Evolutionary conservation across 768 basidiomycete genomes (phyloP).

Genomic region (Cantharellus anzutake): DNA sequence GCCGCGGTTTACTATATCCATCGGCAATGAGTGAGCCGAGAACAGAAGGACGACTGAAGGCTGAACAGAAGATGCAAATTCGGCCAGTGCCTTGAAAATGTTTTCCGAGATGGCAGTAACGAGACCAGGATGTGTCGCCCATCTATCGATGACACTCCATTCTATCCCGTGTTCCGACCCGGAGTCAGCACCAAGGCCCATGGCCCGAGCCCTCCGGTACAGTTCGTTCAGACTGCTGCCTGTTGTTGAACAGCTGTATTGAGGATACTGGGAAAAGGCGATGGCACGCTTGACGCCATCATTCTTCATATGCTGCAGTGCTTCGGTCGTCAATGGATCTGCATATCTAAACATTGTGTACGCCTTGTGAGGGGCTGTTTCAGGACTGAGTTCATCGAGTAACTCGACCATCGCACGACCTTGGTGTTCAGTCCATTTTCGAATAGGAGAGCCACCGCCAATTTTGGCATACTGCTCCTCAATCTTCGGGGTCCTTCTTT

Average conservation of each 20-base stretch:
- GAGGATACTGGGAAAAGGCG: constrained; percentile 96
- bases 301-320: constrained; percentile 61
- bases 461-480: constrained; percentile 89
- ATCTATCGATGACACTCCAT: constrained; percentile 97
- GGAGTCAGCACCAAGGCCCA: constrained; percentile 37
- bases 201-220: constrained; percentile 27
- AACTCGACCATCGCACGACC: constrained; percentile 78
- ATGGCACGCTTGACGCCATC: constrained; percentile 87
- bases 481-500: constrained; percentile 75
- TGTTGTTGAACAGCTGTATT: constrained; percentile 96
- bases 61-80: constrained; percentile 47
- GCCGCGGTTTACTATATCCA: constrained; percentile 97
- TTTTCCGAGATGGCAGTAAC: constrained; percentile 91
- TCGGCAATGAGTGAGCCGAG: constrained; percentile 93
- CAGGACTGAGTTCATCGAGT: constrained; percentile 86
- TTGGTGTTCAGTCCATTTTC: constrained; percentile 73
- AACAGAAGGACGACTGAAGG: constrained; percentile 71
- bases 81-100: constrained; percentile 59
- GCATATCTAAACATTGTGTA: constrained; percentile 94
- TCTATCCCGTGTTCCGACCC: constrained; percentile 28
- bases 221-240: constrained; percentile 95
- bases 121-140: constrained; percentile 91
- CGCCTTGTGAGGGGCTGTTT: constrained; percentile 84
- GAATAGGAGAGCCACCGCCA: constrained; percentile 92
- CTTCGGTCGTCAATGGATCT: constrained; percentile 67